phyloP scores from a whole-genome alignment of 495 filamentous ascomycete genomes.

The Immersiella caudata region DNA sequence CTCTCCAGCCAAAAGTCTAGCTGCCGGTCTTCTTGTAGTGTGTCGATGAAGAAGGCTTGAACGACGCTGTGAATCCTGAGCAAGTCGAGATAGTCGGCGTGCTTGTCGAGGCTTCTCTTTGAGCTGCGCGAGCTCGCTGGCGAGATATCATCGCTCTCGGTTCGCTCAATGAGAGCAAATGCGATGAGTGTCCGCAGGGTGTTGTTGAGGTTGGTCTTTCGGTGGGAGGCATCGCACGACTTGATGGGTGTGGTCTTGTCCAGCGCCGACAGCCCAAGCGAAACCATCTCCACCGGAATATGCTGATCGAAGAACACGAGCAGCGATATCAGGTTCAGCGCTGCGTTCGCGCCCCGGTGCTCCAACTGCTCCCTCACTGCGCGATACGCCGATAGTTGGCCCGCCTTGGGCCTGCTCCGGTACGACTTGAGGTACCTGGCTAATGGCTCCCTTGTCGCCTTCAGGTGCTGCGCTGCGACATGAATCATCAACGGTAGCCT shows the following conservation, averaged over 20 bases:
- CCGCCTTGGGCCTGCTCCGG: constrained; percentile 66
- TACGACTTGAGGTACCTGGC: constrained; percentile 71
- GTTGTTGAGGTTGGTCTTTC: constrained; percentile 57
- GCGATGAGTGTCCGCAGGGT: constrained; percentile 68
- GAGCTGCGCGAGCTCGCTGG: constrained; percentile 46
- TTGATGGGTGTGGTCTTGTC: constrained; percentile 60
- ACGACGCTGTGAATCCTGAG: constrained; percentile 78
- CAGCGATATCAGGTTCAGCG: constrained; percentile 73
- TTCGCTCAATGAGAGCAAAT: constrained; percentile 71
- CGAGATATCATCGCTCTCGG: constrained; percentile 52
- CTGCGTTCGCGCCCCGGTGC: constrained; percentile 59
- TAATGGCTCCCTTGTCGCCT: constrained; percentile 69
- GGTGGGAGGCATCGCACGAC: constrained; percentile 52
- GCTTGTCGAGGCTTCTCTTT: constrained; percentile 53
- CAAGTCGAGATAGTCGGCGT: constrained; percentile 65
- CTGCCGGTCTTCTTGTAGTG: constrained; percentile 60
- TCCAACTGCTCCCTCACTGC: constrained; percentile 72
- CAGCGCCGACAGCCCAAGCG: constrained; percentile 61
- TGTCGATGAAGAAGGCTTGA: constrained; percentile 76
- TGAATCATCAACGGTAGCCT: constrained; percentile 78
- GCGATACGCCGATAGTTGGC: constrained; percentile 66
- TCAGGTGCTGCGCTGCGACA: constrained; percentile 74
- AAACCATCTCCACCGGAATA: constrained; percentile 74
- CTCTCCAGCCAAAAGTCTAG: constrained; percentile 66
- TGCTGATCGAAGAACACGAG: constrained; percentile 74